Percentiles rank a stretch among this genome's conserved stretches.
phyloP scores from a whole-genome alignment of 2,329 filamentous ascomycete species.

The Ophiostoma montium region DNA sequence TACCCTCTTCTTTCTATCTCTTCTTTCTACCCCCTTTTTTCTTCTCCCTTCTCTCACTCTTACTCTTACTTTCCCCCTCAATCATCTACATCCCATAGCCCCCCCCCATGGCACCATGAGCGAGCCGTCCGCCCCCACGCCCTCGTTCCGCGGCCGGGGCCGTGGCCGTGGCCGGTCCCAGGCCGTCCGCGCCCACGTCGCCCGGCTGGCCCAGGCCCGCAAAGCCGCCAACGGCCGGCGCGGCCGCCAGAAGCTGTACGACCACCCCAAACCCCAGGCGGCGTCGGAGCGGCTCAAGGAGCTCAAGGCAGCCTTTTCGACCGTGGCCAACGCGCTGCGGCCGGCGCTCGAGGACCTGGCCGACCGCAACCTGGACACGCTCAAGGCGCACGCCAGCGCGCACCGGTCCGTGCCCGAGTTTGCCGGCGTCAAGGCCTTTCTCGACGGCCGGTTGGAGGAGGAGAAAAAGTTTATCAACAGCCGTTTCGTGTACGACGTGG shows the following conservation, averaged over 20 bases:
- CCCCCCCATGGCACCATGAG: slow-evolving; percentile 16
- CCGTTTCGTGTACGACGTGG: slow-evolving; percentile 14
- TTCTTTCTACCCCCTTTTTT: too few species aligned
- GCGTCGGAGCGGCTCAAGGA: slow-evolving; percentile 50
- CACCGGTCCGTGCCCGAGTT: slow-evolving; percentile 42
- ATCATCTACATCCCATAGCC: not conserved
- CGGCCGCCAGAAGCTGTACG: slow-evolving; percentile 42
- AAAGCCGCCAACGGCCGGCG: slow-evolving; percentile 28
- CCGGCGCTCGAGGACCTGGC: slow-evolving; percentile 52
- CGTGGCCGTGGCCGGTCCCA: slow-evolving; percentile 24
- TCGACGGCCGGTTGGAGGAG: slow-evolving; percentile 30
- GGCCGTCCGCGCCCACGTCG: slow-evolving; percentile 13
- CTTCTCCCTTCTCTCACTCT: not conserved
- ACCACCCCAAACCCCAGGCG: slow-evolving; percentile 39
- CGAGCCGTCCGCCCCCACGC: slow-evolving; percentile 8
- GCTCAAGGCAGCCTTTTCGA: slow-evolving; percentile 50
- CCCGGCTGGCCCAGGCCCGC: slow-evolving; percentile 18
- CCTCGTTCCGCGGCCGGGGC: slow-evolving; percentile 14
- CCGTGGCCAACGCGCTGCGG: slow-evolving; percentile 48
- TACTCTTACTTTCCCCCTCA: not conserved
- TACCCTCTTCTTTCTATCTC: too few species aligned
- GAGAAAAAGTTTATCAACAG: slow-evolving; percentile 13
- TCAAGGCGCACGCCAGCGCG: slow-evolving; percentile 38
- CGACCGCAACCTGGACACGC: slow-evolving; percentile 40
- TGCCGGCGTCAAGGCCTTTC: slow-evolving; percentile 32